Base-by-base conservation (phyloP, 345 rosid species). In the Euphorbia lathyris region DNA sequence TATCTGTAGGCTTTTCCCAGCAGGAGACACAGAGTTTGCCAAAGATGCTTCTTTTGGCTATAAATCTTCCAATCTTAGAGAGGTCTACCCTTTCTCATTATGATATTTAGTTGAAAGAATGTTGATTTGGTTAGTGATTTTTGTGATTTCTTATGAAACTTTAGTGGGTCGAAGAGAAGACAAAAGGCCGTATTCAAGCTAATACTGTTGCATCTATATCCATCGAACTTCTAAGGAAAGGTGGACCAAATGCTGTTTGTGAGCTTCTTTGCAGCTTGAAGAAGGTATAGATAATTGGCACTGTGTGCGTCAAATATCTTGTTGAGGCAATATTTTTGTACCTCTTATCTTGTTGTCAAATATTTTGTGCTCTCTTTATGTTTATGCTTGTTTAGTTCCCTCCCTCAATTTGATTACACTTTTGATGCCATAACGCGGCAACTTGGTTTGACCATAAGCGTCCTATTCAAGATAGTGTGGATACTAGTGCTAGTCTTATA, bases 131-230 rank as follows among this genome's bases (percentile, higher is more conserved):
- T 57, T 48, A 32, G 53, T 65, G 11, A 75, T 50, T 30, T 6
- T 65, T 70, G 34, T 42, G 13, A 73, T 22, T 40, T 16, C 32
- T 34, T 76, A 57, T 63, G 58, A 65, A 26, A 62, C 60, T 83
- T 74, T 67, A 94, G 98, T 94, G 97, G 98, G 95, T 90, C 17
- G 97, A 94, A 76, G 98, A 91, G 83, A 94, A 94, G 80, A 91
- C 98, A 59, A 69, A 68, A 29, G 93, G 98, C 26, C 65, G 73
- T 55, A 80, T 89, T 77, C 84, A 88, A 70, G 93, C 95, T 50
- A 76, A 80, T 74, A 84, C 77, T 66, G 93, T 94, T 57, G 67
- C 83, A 47, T 94, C 98, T 26, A 81, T 94, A 74, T 88, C 97
- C 36, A 86, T 94, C 76, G 80, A 88, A 67, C 86, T 91, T 67